Evolutionary conservation across 129 eudicot species (phyloP), one percentile per base, ranked within the genome.

Genomic region (Lonicera japonica): DNA sequence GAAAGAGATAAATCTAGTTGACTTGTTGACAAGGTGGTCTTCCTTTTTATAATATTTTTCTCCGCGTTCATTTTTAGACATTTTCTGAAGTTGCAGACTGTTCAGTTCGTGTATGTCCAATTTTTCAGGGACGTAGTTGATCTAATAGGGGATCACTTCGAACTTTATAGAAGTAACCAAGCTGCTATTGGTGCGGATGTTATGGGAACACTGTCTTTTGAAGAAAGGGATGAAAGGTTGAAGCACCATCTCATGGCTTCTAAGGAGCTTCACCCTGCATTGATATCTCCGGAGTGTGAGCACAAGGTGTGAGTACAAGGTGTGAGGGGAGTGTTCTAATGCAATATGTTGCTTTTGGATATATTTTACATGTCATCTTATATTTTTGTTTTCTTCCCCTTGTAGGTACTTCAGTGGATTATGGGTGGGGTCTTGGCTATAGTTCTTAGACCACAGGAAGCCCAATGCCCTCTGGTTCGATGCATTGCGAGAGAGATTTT

Each of bases 261-360:
- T 5, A 82, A 85, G 69, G 87, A 94, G 65, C 96, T 94, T 61
- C 96, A 94, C 73, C 99, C 99, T 29, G 99, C 99, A 67, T 82
- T 85, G 83, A 71, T 88, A 64, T 94, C 96, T 60, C 60, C 95
- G 13, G 96, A 94, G 73, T 66, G 92, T 85, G 99, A 94, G 92
- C 85, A 94, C 96, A 94, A 94, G 36, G 73, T 69, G 92, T 85
- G 99, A 94, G 92, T 88, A 94, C 96, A 94, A 94, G 96, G 99
- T 94, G 86, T 85, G 85, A 70, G 80, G 70, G 75, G 73, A 71
- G 84, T 73, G 70, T 69, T 70, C 66, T 78, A 36, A 52, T 64
- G 62, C 53, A 60, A 22, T 45, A 1, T 13, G 18, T 47, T 14
- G 4, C 59, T 67, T 22, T 20, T 61, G 15, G 61, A 25, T 53